Evolutionary conservation across 1,139 yeast genomes (phyloP), one percentile per base, ranked within the genome.

Genomic region (Geotrichum europaeum): DNA sequence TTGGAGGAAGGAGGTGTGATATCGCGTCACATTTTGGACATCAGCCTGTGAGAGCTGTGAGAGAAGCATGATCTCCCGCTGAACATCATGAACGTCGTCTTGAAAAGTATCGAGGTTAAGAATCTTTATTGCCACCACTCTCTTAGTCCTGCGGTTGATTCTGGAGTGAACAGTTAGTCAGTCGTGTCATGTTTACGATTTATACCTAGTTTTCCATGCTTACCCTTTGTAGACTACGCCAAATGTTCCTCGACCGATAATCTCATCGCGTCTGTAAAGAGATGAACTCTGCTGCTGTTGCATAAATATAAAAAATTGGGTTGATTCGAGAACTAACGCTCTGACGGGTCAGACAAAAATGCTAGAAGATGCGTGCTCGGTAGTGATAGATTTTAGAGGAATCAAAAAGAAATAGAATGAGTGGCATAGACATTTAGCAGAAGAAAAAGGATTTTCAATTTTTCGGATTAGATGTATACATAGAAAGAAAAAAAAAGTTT

Each of bases 21-120:
- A 95, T 66, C 87, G 92, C 2, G 97, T 91, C 56, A 95, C 91
- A 68, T 95, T 95, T 55, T 72, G 70, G 34, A 75, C 76, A 32
- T 96, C 97, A 2, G 87, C 87, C 62, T 84, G 85, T 66, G 89
- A 88, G 65, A 95, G 78, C 67, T 89, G 91, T 0, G 96, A 79
- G 60, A 95, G 79, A 71, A 94, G 87, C 69, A 89, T 91, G 62
- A 95, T 85, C 75, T 95, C 99, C 67, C 86, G 90, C 72, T 92
- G 99, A 4, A 94, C 97, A 69, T 94, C 99, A 62, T 84, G 84
- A 49, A 95, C 96, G 65, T 95, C 99, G 68, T 94, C 98, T 65
- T 89, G 94, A 56, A 87, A 90, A 0, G 97, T 90, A 72, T 95
- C 99, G 62, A 95, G 78, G 70, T 92, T 91, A 65, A 95, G 79